phyloP scores from a whole-genome alignment of 177 flowering plant genomes.

The Vitis hybrid region DNA sequence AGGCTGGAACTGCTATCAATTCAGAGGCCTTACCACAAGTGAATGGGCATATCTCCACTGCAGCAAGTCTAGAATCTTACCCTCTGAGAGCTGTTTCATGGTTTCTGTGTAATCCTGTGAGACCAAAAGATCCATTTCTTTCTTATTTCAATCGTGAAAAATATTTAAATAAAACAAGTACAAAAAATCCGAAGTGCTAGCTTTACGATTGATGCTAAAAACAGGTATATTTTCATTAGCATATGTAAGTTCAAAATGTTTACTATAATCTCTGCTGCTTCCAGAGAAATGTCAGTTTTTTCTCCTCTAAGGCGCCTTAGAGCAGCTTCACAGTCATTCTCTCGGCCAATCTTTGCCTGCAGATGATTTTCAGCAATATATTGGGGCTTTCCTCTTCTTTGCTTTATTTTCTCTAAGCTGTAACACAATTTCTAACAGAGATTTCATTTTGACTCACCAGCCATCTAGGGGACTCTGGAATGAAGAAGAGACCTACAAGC shows the following conservation, averaged over 20 bases:
- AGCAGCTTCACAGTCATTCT: conserved; percentile 45
- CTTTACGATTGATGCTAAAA: background rate
- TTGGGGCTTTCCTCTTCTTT: background rate
- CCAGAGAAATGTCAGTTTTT: conserved; percentile 48
- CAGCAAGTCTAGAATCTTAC: conserved; percentile 20
- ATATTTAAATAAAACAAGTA: no score
- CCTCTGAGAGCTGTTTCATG: conserved; percentile 5
- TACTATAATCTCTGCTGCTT: conserved; percentile 59
- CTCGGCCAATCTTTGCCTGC: conserved; percentile 55
- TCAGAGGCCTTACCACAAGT: conserved; percentile 32
- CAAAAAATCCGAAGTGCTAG: no score
- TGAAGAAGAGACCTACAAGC: conserved; percentile 46
- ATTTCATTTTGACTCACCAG: conserved; percentile 36
- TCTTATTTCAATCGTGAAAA: fast-evolving
- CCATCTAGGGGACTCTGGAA: conserved; percentile 78
- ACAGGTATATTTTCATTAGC: no score
- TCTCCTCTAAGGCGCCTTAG: conserved; percentile 56
- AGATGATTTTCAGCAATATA: background rate
- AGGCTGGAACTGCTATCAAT: background rate
- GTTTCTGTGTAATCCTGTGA: conserved; percentile 39
- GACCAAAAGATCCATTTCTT: background rate
- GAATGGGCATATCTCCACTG: conserved; percentile 36
- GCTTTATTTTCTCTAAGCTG: no score
- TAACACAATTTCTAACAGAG: background rate
- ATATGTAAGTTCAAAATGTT: background rate